Evolutionary conservation across 1,284 basidiomycete species (phyloP).

Genomic region (Malassezia brasiliensis): DNA sequence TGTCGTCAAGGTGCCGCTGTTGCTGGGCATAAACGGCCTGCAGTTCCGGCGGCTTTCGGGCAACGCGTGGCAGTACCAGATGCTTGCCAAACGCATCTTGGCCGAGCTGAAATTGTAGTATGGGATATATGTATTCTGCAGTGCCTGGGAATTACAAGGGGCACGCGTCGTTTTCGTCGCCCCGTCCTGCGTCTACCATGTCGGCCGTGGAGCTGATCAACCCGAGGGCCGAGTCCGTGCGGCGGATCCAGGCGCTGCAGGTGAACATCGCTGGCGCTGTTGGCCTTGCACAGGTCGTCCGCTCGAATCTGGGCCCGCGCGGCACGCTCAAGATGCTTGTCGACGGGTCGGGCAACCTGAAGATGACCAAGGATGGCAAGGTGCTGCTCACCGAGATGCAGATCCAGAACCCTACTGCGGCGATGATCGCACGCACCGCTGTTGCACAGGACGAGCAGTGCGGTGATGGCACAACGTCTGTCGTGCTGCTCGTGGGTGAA

Average conservation of each 20-base stretch:
- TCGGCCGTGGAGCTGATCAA: slow-evolving; percentile 47
- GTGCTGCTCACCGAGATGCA: slow-evolving; percentile 99
- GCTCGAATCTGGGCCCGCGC: slow-evolving; percentile 74
- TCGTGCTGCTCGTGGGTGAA: slow-evolving; percentile 93
- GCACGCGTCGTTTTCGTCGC: slow-evolving; percentile 1
- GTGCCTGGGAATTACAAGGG: not conserved
- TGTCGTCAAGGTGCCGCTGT: slow-evolving; percentile 57
- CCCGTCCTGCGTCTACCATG: slow-evolving; percentile 17
- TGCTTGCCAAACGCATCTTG: slow-evolving; percentile 84
- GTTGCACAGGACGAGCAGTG: slow-evolving; percentile 99
- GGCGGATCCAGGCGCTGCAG: slow-evolving; percentile 83
- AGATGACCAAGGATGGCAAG: slow-evolving; percentile 99
- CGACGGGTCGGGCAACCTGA: slow-evolving; percentile 97
- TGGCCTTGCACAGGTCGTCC: slow-evolving; percentile 93
- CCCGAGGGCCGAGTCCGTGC: slow-evolving; percentile 71
- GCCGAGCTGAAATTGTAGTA: slow-evolving; percentile 72
- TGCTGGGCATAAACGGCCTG: slow-evolving; percentile 79
- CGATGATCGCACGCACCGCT: slow-evolving; percentile 96
- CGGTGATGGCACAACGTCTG: slow-evolving; percentile 95
- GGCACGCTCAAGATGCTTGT: slow-evolving; percentile 95
- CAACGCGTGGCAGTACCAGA: slow-evolving; percentile 88
- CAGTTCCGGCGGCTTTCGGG: slow-evolving; percentile 87
- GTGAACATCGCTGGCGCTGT: slow-evolving; percentile 75
- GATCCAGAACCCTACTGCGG: slow-evolving; percentile 93
- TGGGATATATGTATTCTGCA: slow-evolving; percentile 7